phyloP scores from a whole-genome alignment of 768 basidiomycete genomes.

The Termitomyces sp. region DNA sequence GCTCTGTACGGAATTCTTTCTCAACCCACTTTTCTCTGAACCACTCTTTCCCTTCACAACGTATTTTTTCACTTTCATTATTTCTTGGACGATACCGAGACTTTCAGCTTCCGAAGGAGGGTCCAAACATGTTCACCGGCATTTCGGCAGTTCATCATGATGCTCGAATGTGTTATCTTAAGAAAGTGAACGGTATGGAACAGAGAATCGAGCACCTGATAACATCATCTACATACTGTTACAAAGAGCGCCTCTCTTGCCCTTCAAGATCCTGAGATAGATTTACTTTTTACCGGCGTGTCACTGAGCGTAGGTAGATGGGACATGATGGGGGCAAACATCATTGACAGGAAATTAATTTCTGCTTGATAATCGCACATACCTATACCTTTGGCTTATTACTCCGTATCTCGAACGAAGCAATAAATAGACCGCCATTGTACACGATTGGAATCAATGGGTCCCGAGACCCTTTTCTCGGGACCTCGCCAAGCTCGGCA shows the following conservation, averaged over 20 bases:
- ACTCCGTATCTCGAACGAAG: background rate
- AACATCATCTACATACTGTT: no score
- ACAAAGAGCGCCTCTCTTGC: background rate
- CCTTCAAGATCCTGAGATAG: background rate
- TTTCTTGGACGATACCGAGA: no score
- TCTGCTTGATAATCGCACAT: background rate
- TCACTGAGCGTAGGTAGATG: no score
- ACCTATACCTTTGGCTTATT: background rate
- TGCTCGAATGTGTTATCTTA: background rate
- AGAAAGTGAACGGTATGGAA: background rate
- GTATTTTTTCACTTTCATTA: no score
- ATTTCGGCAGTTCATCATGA: background rate
- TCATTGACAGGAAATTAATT: background rate
- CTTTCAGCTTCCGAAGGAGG: background rate
- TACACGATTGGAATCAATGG: background rate
- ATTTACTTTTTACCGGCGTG: no score
- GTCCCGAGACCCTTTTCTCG: background rate
- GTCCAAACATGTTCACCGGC: background rate
- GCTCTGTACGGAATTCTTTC: no score
- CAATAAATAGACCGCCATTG: background rate
- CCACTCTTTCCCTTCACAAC: background rate
- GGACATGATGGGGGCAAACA: no score
- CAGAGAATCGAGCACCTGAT: background rate
- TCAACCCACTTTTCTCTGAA: no score
- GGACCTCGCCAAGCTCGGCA: background rate